phyloP scores from a whole-genome alignment of 495 filamentous ascomycete genomes.

The Letharia columbiana region DNA sequence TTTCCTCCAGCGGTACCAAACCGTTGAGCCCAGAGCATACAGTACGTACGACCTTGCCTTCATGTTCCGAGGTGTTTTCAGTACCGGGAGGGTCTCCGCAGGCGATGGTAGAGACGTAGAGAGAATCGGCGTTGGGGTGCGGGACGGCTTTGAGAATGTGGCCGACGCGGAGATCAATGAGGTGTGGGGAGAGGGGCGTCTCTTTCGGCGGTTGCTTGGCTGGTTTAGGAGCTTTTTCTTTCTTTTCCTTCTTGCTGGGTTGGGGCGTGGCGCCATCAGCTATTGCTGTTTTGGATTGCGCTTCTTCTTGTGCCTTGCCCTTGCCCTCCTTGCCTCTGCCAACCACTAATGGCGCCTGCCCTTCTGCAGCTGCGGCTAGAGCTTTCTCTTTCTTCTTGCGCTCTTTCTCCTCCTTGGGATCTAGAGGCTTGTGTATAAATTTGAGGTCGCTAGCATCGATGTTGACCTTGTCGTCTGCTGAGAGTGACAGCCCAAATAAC shows the following conservation, averaged over 20 bases:
- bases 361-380: conserved; percentile 44
- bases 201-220: conserved; percentile 57
- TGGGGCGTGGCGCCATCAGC: conserved; percentile 27
- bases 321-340: conserved; percentile 40
- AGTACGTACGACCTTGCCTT: conserved; percentile 81
- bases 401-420: conserved; percentile 84
- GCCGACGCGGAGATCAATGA: conserved; percentile 91
- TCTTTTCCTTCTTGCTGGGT: conserved; percentile 69
- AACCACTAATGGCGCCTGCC: conserved; percentile 34
- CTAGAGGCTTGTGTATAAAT: conserved; percentile 71
- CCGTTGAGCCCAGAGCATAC: conserved; percentile 96
- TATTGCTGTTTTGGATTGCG: conserved; percentile 34
- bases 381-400: conserved; percentile 81
- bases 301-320: conserved; percentile 36
- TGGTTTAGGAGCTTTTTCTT: conserved; percentile 64
- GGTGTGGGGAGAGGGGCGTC: conserved; percentile 64
- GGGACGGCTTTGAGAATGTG: conserved; percentile 92
- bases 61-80: conserved; percentile 79
- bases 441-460: conserved; percentile 73
- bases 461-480: conserved; percentile 66
- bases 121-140: conserved; percentile 92
- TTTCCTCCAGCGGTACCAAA: conserved; percentile 81
- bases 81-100: conserved; percentile 81
- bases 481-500: conserved; percentile 62
- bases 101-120: conserved; percentile 94